Evolutionary conservation across 2,329 filamentous ascomycete genomes (phyloP).

Genomic region (Hypocreales sp.): DNA sequence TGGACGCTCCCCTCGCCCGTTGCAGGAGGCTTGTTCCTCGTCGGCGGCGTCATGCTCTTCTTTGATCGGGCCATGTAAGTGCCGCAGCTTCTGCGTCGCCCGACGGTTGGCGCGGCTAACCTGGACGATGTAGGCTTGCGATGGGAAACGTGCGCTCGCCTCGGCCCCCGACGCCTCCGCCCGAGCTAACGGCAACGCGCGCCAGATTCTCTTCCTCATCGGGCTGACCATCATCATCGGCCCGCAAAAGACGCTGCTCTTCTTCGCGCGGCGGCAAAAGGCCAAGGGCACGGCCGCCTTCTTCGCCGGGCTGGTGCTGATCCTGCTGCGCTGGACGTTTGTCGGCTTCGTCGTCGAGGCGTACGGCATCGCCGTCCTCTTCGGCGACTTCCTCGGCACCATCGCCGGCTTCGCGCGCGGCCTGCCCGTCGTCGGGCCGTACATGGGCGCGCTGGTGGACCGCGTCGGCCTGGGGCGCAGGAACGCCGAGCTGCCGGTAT

Average conservation of each 20-base stretch:
- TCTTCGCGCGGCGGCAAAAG: slow-evolving; percentile 92
- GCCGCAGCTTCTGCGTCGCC: too few relatives aligned
- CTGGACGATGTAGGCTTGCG: slow-evolving; percentile 81
- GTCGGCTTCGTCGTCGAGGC: slow-evolving; percentile 81
- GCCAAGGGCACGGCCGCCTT: slow-evolving; percentile 84
- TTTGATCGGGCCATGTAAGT: slow-evolving; percentile 91
- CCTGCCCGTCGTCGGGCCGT: slow-evolving; percentile 73
- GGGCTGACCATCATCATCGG: slow-evolving; percentile 94
- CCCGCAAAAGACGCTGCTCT: slow-evolving; percentile 73
- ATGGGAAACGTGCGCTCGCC: slow-evolving; percentile 75
- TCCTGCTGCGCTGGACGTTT: slow-evolving; percentile 80
- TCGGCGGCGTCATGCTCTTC: slow-evolving; percentile 89
- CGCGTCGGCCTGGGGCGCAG: slow-evolving; percentile 51
- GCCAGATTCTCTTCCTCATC: slow-evolving; percentile 89
- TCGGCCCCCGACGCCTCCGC: slow-evolving; percentile 1
- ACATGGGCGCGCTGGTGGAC: slow-evolving; percentile 62
- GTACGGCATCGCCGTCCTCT: slow-evolving; percentile 85
- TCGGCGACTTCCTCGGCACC: slow-evolving; percentile 91
- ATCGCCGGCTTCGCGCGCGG: slow-evolving; percentile 78
- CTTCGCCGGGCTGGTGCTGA: slow-evolving; percentile 65
- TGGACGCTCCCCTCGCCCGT: neutral
- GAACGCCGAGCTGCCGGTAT: slow-evolving; percentile 68
- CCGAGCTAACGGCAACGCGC: slow-evolving; percentile 2
- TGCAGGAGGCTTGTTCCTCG: slow-evolving; percentile 81
- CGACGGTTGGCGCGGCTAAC: too few relatives aligned